A percentile compares a stretch with the other conserved stretches of the same genome.
phyloP scores from a whole-genome alignment of 2,329 filamentous ascomycete species.

The Aspergillus caelatus region DNA sequence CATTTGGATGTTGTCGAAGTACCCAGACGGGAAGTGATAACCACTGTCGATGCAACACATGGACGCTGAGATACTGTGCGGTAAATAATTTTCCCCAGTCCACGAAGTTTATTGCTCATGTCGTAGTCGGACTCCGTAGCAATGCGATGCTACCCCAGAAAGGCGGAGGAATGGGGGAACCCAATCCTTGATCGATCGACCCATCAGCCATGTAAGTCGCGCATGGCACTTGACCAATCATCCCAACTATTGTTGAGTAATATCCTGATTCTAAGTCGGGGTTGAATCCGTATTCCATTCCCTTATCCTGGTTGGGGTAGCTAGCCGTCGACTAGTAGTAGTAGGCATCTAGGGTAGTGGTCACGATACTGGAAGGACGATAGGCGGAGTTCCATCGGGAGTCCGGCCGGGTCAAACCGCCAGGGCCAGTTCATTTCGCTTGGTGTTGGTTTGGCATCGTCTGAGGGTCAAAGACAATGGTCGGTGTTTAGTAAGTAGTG shows the following conservation, averaged over 20 bases:
- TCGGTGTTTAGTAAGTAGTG: neutral
- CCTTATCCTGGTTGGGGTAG: neutral
- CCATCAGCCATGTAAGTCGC: constrained; percentile 2
- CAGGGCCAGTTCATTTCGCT: neutral
- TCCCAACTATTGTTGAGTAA: neutral
- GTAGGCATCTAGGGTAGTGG: neutral
- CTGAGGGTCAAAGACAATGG: neutral
- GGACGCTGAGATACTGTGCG: neutral
- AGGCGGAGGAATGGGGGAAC: constrained; percentile 7
- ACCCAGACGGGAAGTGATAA: neutral
- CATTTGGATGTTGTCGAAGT: neutral
- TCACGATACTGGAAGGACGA: neutral
- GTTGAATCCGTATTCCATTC: neutral
- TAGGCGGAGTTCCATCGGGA: constrained; percentile 12
- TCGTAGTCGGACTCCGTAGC: neutral
- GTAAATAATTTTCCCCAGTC: neutral
- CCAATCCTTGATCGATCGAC: constrained; percentile 4
- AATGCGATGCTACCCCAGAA: constrained; percentile 16
- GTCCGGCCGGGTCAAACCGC: constrained; percentile 12
- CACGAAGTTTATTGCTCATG: constrained; percentile 1
- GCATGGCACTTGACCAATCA: constrained; percentile 6
- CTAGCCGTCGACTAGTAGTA: neutral
- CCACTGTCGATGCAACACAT: neutral
- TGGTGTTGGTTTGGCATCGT: neutral
- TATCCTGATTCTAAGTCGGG: neutral